Base-by-base conservation (phyloP, 345 rosid genomes). In the Acer negundo region DNA sequence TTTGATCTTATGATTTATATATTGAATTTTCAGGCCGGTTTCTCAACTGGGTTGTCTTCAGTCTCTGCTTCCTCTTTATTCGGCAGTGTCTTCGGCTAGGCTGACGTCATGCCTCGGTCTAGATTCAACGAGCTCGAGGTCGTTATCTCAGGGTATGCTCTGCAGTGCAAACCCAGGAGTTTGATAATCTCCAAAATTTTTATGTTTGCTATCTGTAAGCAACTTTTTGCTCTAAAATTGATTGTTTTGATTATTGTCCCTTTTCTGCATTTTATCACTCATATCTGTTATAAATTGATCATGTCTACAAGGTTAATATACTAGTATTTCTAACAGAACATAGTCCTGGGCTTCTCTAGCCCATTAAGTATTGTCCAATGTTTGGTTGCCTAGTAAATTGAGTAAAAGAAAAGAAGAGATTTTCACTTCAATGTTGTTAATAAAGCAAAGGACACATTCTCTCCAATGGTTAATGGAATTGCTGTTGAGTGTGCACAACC, bases 61-160 rank as follows among this genome's bases (percentile, higher is more conserved):
- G 74, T 93, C 98, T 78, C 86, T 95, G 82, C 90, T 93, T 62
- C 98, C 98, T 9, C 85, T 95, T 75, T 83, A 95, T 86, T 84
- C 89, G 6, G 97, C 93, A 2, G 94, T 93, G 38, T 83, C 98
- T 58, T 86, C 98, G 2, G 97, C 98, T 79, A 87, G 95, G 82
- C 88, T 93, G 73, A 92, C 95, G 17, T 92, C 98, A 4, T 92
- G 98, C 86, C 97, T 95, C 3, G 94, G 98, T 72, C 79, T 89
- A 58, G 95, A 95, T 86, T 80, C 97, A 24, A 85, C 56, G 77
- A 86, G 87, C 70, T 90, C 97, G 22, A 88, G 97, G 85, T 95
- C 97, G 31, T 82, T 93, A 90, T 92, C 95, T 88, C 98, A 93
- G 98, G 98, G 97, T 93, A 93, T 90, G 99, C 86, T 95, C 75